Percentiles rank a stretch among this genome's conserved stretches.
Conservation (phyloP, 345 rosid genomes). For the Gossypium anomalum region DNA sequence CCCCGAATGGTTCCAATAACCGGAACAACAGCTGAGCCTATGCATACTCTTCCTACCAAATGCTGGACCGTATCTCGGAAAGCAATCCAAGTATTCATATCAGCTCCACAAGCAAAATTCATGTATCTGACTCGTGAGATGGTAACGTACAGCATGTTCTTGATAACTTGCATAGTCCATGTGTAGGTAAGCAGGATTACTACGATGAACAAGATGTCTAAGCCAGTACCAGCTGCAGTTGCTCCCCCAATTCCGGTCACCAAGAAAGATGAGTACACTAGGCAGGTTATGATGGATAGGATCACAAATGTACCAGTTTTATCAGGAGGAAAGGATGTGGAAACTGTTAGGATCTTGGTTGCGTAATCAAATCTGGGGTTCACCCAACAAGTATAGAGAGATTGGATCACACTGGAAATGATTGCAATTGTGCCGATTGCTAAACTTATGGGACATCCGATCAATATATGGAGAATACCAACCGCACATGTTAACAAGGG, state of each 20-base stretch:
- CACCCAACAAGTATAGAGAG: conserved; percentile 76
- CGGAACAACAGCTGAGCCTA: conserved; percentile 62
- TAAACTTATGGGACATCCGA: conserved; percentile 42
- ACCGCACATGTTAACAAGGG: conserved; percentile 57
- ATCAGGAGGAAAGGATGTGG: conserved; percentile 46
- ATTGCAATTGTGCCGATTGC: conserved; percentile 42
- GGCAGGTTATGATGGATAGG: conserved; percentile 29
- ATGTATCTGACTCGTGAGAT: conserved; percentile 54
- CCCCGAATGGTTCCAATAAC: conserved; percentile 45
- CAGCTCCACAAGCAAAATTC: conserved; percentile 44
- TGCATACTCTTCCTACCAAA: conserved; percentile 50
- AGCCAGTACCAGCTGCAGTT: conserved; percentile 41
- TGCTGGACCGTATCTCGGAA: conserved; percentile 39
- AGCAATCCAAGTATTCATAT: conserved; percentile 43
- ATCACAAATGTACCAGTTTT: conserved; percentile 28
- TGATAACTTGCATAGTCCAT: conserved; percentile 77
- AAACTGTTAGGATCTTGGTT: conserved; percentile 37
- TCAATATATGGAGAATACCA: conserved; percentile 50
- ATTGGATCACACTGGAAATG: conserved; percentile 40
- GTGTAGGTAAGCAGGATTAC: conserved; percentile 51
- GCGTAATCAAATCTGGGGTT: conserved; percentile 53
- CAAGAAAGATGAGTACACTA: conserved; percentile 54
- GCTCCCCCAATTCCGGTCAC: conserved; percentile 80
- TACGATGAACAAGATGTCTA: conserved; percentile 49
- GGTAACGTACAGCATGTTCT: conserved; percentile 51